Percentiles rank a stretch among this genome's conserved stretches.
These are phyloP conservation scores for Cercophora scortea DNA, from an alignment of 495 filamentous ascomycete species.

Conservation along the genomic window DNA sequence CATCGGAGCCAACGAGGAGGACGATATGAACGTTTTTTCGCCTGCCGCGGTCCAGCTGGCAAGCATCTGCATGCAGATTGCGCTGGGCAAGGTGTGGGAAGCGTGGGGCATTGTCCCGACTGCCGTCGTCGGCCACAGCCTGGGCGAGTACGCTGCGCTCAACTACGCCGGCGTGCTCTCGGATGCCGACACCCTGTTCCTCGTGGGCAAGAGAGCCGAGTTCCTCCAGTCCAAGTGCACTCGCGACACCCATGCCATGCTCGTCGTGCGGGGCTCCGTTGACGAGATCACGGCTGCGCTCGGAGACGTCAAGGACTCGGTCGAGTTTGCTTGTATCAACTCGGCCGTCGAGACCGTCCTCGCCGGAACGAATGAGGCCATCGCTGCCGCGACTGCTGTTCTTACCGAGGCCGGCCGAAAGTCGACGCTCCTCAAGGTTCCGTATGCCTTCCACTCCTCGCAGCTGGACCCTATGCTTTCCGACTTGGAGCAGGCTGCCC, in stretches of 20 bases:
- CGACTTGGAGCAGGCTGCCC: conserved; percentile 47
- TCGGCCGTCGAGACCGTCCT: conserved; percentile 50
- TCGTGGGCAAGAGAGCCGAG: conserved; percentile 66
- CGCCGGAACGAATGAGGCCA: conserved; percentile 39
- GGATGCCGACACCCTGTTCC: conserved; percentile 64
- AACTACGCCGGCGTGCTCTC: conserved; percentile 72
- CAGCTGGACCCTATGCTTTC: conserved; percentile 69
- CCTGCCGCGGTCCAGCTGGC: conserved; percentile 72
- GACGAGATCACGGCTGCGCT: conserved; percentile 24
- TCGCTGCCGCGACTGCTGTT: conserved; percentile 36
- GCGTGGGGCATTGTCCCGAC: conserved; percentile 65
- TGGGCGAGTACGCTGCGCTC: conserved; percentile 78
- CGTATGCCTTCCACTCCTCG: conserved; percentile 70
- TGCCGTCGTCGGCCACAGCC: conserved; percentile 74
- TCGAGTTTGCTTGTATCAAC: conserved; percentile 52
- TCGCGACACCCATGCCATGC: conserved; percentile 58
- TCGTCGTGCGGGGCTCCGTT: conserved; percentile 43
- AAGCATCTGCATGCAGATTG: conserved; percentile 70
- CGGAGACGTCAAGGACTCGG: not conserved
- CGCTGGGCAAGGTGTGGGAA: conserved; percentile 65
- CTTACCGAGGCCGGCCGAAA: conserved; percentile 37
- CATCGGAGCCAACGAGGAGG: conserved; percentile 43
- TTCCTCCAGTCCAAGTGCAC: conserved; percentile 61
- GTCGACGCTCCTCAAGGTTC: conserved; percentile 57
- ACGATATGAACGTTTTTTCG: conserved; percentile 49